A percentile compares a stretch with the other conserved stretches of the same genome.
phyloP scores from a whole-genome alignment of 176 grass and related monocot species.

The Eragrostis nindensis region DNA sequence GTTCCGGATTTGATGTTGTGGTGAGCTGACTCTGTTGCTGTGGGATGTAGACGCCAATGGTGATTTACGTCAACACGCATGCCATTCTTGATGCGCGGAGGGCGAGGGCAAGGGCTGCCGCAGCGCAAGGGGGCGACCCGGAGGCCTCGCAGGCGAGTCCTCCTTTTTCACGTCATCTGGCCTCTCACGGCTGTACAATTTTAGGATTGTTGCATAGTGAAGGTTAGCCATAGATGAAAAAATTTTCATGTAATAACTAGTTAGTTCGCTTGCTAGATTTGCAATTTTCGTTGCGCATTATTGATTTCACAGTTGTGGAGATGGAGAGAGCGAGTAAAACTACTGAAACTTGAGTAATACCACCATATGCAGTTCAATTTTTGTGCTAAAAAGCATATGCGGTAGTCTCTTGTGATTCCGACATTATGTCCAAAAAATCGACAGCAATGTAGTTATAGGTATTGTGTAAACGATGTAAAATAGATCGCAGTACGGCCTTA shows the following conservation, averaged over 20 bases:
- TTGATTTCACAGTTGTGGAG: background rate
- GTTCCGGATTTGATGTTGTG: background rate
- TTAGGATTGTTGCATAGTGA: background rate
- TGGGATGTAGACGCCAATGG: constrained; percentile 74
- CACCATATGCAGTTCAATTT: background rate
- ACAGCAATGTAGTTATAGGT: background rate
- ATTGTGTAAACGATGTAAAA: background rate
- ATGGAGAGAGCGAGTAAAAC: background rate
- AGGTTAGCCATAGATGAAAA: too few species aligned
- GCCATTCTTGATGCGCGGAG: constrained; percentile 80
- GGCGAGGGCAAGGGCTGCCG: constrained; percentile 50
- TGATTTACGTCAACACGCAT: constrained; percentile 79
- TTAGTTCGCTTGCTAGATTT: too few species aligned
- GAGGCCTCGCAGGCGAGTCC: constrained; percentile 59
- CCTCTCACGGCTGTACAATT: background rate
- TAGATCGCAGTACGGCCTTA: background rate
- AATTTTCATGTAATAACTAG: too few species aligned
- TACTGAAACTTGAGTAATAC: background rate
- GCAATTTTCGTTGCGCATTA: too few species aligned
- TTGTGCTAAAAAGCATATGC: background rate
- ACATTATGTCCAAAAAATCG: background rate
- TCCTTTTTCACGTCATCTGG: background rate
- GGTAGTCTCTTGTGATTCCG: background rate
- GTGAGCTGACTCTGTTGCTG: background rate
- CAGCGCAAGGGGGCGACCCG: constrained; percentile 51